A percentile compares a stretch with the other conserved stretches of the same genome.
These are phyloP conservation scores for Catharanthus roseus DNA, from an alignment of 257 asterid species.

Conservation along the genomic window DNA sequence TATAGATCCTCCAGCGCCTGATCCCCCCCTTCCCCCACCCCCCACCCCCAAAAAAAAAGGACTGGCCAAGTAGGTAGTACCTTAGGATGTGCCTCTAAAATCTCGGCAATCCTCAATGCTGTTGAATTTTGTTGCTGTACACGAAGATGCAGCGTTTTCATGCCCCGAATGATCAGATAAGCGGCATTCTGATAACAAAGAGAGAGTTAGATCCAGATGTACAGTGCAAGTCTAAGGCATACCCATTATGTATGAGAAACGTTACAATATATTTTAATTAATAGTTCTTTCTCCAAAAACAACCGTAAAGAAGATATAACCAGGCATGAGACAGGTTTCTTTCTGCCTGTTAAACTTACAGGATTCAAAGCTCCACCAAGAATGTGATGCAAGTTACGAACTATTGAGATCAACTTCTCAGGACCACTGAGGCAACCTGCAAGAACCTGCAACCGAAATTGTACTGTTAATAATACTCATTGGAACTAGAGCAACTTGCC, in stretches of 20 bases:
- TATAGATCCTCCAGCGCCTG: neutral
- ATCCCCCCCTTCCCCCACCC: too few relatives aligned
- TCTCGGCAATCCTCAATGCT: slow-evolving; percentile 89
- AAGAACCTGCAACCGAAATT: slow-evolving; percentile 53
- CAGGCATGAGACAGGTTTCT: slow-evolving; percentile 7
- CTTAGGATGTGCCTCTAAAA: slow-evolving; percentile 99
- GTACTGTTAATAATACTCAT: slow-evolving; percentile 12
- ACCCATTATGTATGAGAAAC: neutral
- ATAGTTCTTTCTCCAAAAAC: neutral
- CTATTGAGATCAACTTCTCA: slow-evolving; percentile 53
- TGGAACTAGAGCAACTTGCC: neutral
- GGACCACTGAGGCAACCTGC: slow-evolving; percentile 92
- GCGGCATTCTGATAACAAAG: slow-evolving; percentile 68
- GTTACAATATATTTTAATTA: neutral
- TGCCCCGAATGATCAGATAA: slow-evolving; percentile 85
- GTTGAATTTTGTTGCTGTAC: slow-evolving; percentile 94
- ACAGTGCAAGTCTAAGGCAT: neutral
- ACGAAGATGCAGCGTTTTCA: slow-evolving; percentile 98
- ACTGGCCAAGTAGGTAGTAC: slow-evolving; percentile 26
- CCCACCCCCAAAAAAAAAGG: too few relatives aligned
- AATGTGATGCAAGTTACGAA: slow-evolving; percentile 83
- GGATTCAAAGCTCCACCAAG: slow-evolving; percentile 89
- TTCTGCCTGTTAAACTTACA: slow-evolving; percentile 43
- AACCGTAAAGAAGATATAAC: neutral
- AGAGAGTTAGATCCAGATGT: neutral